Percentiles rank a stretch among this genome's conserved stretches.
Conservation (phyloP, 805 yeast species). For the Yarrowia deformans region DNA sequence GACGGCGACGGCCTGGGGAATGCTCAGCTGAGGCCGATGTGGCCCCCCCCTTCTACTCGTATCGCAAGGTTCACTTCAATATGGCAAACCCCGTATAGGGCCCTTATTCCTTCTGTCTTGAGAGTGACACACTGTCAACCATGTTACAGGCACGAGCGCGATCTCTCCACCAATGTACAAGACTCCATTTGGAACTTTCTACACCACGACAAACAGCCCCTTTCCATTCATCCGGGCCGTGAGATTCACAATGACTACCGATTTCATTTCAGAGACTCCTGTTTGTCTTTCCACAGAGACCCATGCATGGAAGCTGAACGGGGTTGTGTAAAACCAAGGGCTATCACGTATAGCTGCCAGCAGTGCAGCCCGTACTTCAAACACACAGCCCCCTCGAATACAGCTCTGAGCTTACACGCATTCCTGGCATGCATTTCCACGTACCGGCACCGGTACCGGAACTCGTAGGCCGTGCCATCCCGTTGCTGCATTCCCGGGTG, state of each 20-base stretch:
- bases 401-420: background rate
- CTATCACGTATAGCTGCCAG: background rate
- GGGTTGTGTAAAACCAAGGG: background rate
- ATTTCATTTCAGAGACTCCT: background rate
- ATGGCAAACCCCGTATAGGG: constrained; percentile 19
- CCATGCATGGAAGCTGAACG: constrained; percentile 20
- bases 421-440: no score
- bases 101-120: constrained; percentile 11
- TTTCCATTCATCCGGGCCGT: background rate
- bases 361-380: background rate
- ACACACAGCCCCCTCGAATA: background rate
- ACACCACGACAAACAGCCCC: background rate
- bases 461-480: background rate
- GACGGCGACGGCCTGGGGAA: background rate
- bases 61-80: background rate
- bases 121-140: background rate
- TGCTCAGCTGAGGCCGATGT: constrained; percentile 6
- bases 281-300: background rate
- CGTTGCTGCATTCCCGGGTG: background rate
- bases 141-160: background rate
- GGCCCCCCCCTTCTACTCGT: constrained; percentile 15
- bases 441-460: background rate
- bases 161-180: background rate
- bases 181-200: background rate
- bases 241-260: background rate